These are phyloP conservation scores for Diaporthe vexans DNA, from an alignment of 2,329 filamentous ascomycete species.

Conservation along the genomic window DNA sequence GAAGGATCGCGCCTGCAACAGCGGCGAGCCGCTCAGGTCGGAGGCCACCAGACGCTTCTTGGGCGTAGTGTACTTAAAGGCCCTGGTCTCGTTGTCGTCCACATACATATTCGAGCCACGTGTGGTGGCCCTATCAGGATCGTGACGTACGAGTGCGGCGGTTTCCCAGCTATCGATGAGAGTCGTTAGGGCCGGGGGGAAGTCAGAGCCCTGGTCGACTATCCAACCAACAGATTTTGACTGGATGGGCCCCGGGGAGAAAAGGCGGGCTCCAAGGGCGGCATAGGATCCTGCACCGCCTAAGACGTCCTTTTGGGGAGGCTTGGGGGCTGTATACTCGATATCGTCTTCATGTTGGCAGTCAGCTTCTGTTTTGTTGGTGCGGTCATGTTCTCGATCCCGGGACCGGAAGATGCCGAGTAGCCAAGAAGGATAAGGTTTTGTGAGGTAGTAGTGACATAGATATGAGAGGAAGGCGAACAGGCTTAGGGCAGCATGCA, in stretches of 20 bases:
- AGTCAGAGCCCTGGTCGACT: conserved; percentile 90
- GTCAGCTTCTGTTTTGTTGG: conserved; percentile 41
- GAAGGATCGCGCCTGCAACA: conserved; percentile 82
- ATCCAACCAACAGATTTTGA: conserved; percentile 87
- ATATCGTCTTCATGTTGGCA: conserved; percentile 78
- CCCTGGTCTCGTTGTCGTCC: conserved; percentile 74
- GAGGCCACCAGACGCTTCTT: conserved; percentile 84
- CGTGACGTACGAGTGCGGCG: conserved; percentile 76
- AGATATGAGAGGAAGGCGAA: conserved; percentile 25
- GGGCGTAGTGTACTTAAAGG: conserved; percentile 89
- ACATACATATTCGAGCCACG: conserved; percentile 94
- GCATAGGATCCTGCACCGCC: conserved; percentile 91
- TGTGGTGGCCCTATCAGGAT: conserved; percentile 80
- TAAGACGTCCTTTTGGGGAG: conserved; percentile 80
- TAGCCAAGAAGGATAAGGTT: conserved; percentile 14
- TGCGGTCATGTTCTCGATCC: not conserved
- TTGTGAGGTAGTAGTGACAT: conserved; percentile 32
- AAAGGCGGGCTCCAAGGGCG: conserved; percentile 88
- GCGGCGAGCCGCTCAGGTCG: conserved; percentile 71
- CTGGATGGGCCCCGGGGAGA: conserved; percentile 75
- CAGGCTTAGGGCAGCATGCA: conserved; percentile 31
- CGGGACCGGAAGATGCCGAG: not conserved
- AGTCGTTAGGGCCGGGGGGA: conserved; percentile 75
- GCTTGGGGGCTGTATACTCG: conserved; percentile 80
- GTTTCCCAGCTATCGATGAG: conserved; percentile 83